Percentiles rank a stretch among this genome's conserved stretches.
Evolutionary conservation across 2,329 filamentous ascomycete species (phyloP).

Genomic region (Hypoxylon sp.): DNA sequence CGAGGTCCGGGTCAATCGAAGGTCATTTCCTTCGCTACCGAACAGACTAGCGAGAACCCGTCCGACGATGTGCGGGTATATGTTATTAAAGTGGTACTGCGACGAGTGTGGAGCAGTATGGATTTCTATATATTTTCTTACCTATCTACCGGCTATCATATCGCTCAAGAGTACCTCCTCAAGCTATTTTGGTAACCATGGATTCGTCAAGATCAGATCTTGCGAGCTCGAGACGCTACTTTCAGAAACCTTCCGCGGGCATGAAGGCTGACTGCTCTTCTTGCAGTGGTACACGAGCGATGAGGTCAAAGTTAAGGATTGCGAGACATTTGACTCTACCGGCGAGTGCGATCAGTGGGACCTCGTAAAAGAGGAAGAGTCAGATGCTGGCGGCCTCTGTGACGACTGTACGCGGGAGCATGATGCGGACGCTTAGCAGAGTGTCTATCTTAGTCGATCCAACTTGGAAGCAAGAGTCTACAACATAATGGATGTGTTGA

Average conservation of each 20-base stretch:
- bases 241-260: not conserved
- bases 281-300: slow-evolving; percentile 54
- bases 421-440: slow-evolving; percentile 35
- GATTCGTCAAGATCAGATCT: not conserved
- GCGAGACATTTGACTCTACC: slow-evolving; percentile 44
- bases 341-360: slow-evolving; percentile 48
- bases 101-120: slow-evolving; percentile 52
- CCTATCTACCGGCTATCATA: slow-evolving; percentile 17
- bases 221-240: slow-evolving; percentile 3
- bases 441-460: not conserved
- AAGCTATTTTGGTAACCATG: slow-evolving; percentile 1
- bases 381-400: slow-evolving; percentile 52
- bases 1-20: slow-evolving; percentile 27
- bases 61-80: slow-evolving; percentile 51
- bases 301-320: slow-evolving; percentile 52
- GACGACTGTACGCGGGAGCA: slow-evolving; percentile 50
- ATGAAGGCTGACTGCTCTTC: slow-evolving; percentile 27
- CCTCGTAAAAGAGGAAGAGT: slow-evolving; percentile 48
- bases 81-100: slow-evolving; percentile 54
- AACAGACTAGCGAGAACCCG: slow-evolving; percentile 19
- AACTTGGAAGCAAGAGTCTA: slow-evolving; percentile 1
- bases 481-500: not conserved
- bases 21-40: slow-evolving; percentile 10
- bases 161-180: slow-evolving; percentile 8
- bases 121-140: slow-evolving; percentile 20